Percentiles rank a stretch among this genome's conserved stretches.
Conservation (phyloP, 495 filamentous ascomycete genomes). For the Rhypophila decipiens region DNA sequence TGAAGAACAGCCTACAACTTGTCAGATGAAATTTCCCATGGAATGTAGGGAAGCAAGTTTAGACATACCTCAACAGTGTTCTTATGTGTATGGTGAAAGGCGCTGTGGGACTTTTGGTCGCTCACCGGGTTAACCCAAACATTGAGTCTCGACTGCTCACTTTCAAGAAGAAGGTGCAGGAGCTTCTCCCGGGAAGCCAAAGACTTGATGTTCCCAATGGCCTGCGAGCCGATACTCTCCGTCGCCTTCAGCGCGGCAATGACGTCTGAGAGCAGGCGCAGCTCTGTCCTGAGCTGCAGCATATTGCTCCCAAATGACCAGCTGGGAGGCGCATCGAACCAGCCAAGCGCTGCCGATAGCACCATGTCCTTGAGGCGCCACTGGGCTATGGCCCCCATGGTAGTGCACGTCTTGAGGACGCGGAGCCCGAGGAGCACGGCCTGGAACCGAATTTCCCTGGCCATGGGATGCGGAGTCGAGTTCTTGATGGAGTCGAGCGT, state of each 20-base stretch:
- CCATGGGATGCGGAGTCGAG: conserved; percentile 73
- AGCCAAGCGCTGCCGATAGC: conserved; percentile 73
- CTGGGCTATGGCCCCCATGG: conserved; percentile 50
- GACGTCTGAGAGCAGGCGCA: conserved; percentile 74
- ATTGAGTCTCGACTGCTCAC: conserved; percentile 72
- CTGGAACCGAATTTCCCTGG: conserved; percentile 85
- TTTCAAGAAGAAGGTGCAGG: conserved; percentile 69
- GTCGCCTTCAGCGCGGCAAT: conserved; percentile 52
- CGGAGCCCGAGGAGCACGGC: conserved; percentile 74
- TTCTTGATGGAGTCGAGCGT: conserved; percentile 66
- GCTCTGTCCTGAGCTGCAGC: conserved; percentile 88
- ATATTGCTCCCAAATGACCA: conserved; percentile 97
- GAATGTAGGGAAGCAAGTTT: too few species aligned
- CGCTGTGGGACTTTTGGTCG: conserved; percentile 33
- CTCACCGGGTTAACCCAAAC: conserved; percentile 88
- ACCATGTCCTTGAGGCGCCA: conserved; percentile 84
- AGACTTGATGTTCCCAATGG: conserved; percentile 51
- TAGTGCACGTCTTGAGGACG: conserved; percentile 63
- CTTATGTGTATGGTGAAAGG: conserved; percentile 28
- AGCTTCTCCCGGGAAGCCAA: conserved; percentile 75
- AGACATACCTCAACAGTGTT: conserved; percentile 48
- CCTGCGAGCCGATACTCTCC: conserved; percentile 48
- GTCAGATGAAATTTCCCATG: neutral
- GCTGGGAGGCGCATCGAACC: conserved; percentile 76
- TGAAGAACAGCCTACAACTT: conserved; percentile 42